Percentiles rank a stretch among this genome's conserved stretches.
phyloP scores from a whole-genome alignment of 495 filamentous ascomycete genomes.

The Oidiodendron maius region DNA sequence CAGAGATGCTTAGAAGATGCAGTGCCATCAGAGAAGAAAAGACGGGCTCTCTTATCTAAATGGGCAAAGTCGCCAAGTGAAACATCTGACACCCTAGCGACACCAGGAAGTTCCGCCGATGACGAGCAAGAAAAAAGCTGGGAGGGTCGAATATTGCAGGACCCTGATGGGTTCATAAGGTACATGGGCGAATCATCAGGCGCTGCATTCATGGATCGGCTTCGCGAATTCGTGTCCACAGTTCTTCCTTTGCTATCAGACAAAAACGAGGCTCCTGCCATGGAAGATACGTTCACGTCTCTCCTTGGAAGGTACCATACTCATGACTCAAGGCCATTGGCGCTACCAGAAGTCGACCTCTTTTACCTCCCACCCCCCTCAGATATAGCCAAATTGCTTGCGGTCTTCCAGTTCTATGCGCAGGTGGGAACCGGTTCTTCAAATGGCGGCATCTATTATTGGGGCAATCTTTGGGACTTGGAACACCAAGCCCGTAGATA shows the following conservation, averaged over 20 bases:
- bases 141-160: slow-evolving; percentile 28
- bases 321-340: slow-evolving; percentile 32
- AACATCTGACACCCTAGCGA: slow-evolving; percentile 3
- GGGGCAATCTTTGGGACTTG: slow-evolving; percentile 25
- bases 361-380: slow-evolving; percentile 19
- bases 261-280: not conserved
- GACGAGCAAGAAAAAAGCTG: not conserved
- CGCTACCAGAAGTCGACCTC: slow-evolving; percentile 19
- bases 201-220: slow-evolving; percentile 30
- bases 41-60: slow-evolving; percentile 14
- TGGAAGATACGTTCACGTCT: slow-evolving; percentile 14
- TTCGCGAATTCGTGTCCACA: slow-evolving; percentile 29
- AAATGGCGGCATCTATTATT: slow-evolving; percentile 33
- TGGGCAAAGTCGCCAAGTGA: slow-evolving; percentile 8
- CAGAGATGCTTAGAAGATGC: slow-evolving; percentile 16
- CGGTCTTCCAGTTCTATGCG: slow-evolving; percentile 23
- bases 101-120: slow-evolving; percentile 3
- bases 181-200: slow-evolving; percentile 35
- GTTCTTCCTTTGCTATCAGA: slow-evolving; percentile 16
- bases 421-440: slow-evolving; percentile 24
- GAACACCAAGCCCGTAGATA: not conserved
- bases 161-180: slow-evolving; percentile 26
- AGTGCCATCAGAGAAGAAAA: slow-evolving; percentile 13
- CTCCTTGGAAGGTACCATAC: slow-evolving; percentile 34
- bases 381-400: slow-evolving; percentile 23